Evolutionary conservation across 371 early-diverging fungal species (phyloP).

Genomic region (Mortierella sp.): DNA sequence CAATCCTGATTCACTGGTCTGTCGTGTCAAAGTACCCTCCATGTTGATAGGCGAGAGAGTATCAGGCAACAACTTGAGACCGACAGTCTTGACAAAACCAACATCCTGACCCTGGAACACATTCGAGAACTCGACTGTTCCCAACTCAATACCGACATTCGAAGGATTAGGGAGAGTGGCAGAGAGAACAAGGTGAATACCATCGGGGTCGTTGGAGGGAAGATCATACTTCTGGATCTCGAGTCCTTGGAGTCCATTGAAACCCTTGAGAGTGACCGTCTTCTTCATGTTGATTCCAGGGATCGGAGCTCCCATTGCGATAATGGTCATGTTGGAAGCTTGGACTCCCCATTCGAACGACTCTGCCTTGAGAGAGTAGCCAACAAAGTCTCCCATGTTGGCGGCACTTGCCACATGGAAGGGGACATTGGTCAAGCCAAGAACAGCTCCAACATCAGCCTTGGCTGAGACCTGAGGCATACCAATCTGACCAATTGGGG

Average conservation of each 20-base stretch:
- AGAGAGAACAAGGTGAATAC: slow-evolving; percentile 62
- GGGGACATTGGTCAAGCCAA: slow-evolving; percentile 59
- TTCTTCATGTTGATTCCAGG: slow-evolving; percentile 64
- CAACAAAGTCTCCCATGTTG: slow-evolving; percentile 63
- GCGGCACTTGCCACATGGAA: slow-evolving; percentile 62
- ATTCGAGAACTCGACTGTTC: slow-evolving; percentile 61
- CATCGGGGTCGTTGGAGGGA: slow-evolving; percentile 66
- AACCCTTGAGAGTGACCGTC: slow-evolving; percentile 61
- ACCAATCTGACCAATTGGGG: slow-evolving; percentile 58
- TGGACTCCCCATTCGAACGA: slow-evolving; percentile 64
- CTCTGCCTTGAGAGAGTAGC: slow-evolving; percentile 64
- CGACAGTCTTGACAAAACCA: slow-evolving; percentile 40
- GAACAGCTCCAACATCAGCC: slow-evolving; percentile 63
- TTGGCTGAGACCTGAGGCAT: slow-evolving; percentile 57
- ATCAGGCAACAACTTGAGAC: slow-evolving; percentile 35
- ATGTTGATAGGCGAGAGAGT: slow-evolving; percentile 47
- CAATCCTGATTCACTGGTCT: slow-evolving; percentile 59
- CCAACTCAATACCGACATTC: slow-evolving; percentile 67
- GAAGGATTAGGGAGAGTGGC: slow-evolving; percentile 66
- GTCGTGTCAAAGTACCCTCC: slow-evolving; percentile 65
- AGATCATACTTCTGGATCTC: slow-evolving; percentile 52
- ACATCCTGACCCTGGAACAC: slow-evolving; percentile 57
- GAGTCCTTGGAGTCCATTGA: slow-evolving; percentile 56
- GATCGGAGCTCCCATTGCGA: slow-evolving; percentile 66
- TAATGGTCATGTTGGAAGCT: slow-evolving; percentile 58